Base-by-base conservation (phyloP, 1,139 yeast species). In the Hemisphaericaspora lyxosophila region DNA sequence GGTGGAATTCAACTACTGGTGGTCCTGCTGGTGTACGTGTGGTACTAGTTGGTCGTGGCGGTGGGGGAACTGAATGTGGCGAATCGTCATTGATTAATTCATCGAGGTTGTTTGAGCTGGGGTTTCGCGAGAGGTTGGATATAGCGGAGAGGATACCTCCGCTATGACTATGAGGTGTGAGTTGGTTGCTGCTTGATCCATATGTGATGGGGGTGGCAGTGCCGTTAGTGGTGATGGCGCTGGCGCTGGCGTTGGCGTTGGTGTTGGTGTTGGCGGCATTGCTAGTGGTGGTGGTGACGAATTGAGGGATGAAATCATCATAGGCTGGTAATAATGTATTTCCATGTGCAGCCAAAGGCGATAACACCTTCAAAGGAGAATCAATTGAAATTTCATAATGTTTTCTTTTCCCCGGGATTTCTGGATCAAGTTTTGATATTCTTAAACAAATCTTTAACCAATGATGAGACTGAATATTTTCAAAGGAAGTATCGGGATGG, bases 381-480 rank as follows among this genome's bases (percentile, higher is more conserved):
- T 92, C 97, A 45, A 90, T 87, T 45, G 87, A 82, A 33, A 92
- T 84, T 62, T 92, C 97, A 55, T 85, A 92, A 57, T 88, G 96
- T 57, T 89, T 90, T 26, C 94, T 62, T 62, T 75, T 83, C 33
- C 67, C 68, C 1, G 75, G 70, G 37, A 75, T 74, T 14, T 72
- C 78, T 0, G 81, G 74, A 38, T 82, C 80, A 8, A 70, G 57
- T 48, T 76, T 78, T 11, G 95, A 85, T 20, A 92, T 70, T 36
- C 97, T 68, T 37, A 92, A 62, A 45, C 94, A 83, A 11, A 92
- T 76, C 60, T 90, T 92, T 50, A 92, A 80, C 97, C 97, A 90
- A 62, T 92, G 98, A 52, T 86, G 92, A 6, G 90, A 74, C 59
- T 87, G 87, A 47, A 92, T 86, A 50, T 80, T 80, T 25, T 76